Base-by-base conservation (phyloP, 208 protist species). In the Acanthamoeba healyi region DNA sequence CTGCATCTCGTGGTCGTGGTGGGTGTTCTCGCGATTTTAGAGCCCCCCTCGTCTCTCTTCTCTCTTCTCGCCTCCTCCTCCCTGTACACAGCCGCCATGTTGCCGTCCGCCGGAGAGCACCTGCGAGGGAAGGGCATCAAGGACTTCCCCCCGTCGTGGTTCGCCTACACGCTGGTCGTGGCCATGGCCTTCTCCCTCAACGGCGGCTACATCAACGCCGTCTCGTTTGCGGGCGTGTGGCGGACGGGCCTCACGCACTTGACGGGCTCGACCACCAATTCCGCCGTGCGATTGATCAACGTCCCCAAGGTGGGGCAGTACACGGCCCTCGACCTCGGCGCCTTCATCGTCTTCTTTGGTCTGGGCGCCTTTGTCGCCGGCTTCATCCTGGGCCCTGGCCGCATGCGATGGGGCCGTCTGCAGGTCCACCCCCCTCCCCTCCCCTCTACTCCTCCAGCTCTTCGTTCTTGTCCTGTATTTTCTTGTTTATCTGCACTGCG, bases 251-350 rank as follows among this genome's bases (percentile, higher is more conserved):
- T 82, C 24, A 82, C 72, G 15, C 72, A 82, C n/a, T 51, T 82
- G 40, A 82, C 72, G 72, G 72, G 72, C 9, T 82, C 72, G 6
- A 82, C 72, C 72, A 82, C 72, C 72, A 82, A 82, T 24, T 82
- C 72, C 6, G 72, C 72, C 4, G n/a, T 82, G 17, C 72, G 72
- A 12, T 26, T 82, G 24, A 82, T 82, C 72, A 82, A 82, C 38
- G 42, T 82, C 19, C 72, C 72, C 72, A 82, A 82, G 40, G 72
- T 82, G 34, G 72, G 72, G 6, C 72, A 82, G 72, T 82, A 54
- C 72, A 82, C 72, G 24, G 72, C 19, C 72, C 14, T 82, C 2
- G 72, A 82, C 72, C 72, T 82, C 3, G n/a, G 12, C 1, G 10
- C 26, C 7, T 82, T 82, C 72, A 82, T 82, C 34, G 34, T 82